phyloP scores from a whole-genome alignment of 1,139 yeast genomes.

The Pichia sp. region DNA sequence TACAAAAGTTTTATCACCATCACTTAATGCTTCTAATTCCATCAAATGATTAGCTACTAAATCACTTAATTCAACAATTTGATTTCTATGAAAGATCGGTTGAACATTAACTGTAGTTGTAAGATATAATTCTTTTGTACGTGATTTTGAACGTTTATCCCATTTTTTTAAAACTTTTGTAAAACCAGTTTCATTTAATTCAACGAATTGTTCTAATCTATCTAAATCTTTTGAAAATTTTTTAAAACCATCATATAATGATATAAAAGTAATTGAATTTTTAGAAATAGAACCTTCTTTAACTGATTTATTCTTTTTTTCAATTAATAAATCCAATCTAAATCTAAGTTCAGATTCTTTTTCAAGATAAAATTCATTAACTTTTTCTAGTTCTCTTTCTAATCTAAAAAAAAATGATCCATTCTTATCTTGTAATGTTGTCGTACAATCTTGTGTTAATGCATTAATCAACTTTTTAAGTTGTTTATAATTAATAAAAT shows the following conservation, averaged over 20 bases:
- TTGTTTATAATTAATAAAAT: constrained; percentile 91
- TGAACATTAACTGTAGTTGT: constrained; percentile 93
- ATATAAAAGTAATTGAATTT: constrained; percentile 53
- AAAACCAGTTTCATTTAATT: constrained; percentile 90
- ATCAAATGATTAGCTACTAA: constrained; percentile 67
- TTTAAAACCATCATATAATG: constrained; percentile 81
- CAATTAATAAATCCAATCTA: constrained; percentile 67
- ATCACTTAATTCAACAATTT: constrained; percentile 80
- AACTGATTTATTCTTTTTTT: constrained; percentile 60
- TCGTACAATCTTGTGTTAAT: constrained; percentile 37
- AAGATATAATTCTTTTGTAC: constrained; percentile 84
- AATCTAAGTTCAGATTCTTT: constrained; percentile 82
- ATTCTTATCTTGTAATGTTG: constrained; percentile 77
- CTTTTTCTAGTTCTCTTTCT: constrained; percentile 92
- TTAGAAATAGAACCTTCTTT: constrained; percentile 33
- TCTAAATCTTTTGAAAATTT: constrained; percentile 84
- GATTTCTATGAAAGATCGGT: constrained; percentile 90
- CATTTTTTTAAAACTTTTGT: constrained; percentile 92
- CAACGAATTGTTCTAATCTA: constrained; percentile 86
- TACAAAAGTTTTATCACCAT: constrained; percentile 45
- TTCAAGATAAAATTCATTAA: constrained; percentile 80
- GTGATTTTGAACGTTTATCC: constrained; percentile 95
- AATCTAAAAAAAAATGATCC: constrained; percentile 89
- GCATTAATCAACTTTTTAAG: constrained; percentile 75
- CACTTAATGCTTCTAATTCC: constrained; percentile 81